A percentile compares a stretch with the other conserved stretches of the same genome.
These are phyloP conservation scores for Bjerkandera adusta DNA, from an alignment of 1,284 basidiomycete genomes.

Conservation along the genomic window DNA sequence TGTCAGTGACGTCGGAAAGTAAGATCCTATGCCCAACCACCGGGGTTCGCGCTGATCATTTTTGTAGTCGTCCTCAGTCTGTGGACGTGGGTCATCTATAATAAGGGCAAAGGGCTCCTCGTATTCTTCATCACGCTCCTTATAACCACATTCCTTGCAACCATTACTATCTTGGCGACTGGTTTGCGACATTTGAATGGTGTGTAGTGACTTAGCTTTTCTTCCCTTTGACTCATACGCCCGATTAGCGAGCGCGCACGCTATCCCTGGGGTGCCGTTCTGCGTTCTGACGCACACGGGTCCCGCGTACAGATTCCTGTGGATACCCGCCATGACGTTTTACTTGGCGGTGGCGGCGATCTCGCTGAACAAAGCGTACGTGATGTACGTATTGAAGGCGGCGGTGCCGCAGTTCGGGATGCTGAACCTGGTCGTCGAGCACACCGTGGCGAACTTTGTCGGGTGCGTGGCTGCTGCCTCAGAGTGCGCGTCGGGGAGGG, in stretches of 20 bases:
- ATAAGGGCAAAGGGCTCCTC: conserved; percentile 22
- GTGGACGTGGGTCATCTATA: conserved; percentile 28
- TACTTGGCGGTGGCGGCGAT: conserved; percentile 22
- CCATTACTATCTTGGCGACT: conserved; percentile 18
- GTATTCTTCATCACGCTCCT: conserved; percentile 17
- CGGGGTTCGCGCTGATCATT: neutral
- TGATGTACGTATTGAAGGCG: conserved; percentile 6
- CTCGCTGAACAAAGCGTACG: conserved; percentile 23
- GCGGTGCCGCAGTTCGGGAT: conserved; percentile 15
- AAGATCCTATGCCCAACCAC: neutral
- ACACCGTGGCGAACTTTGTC: conserved; percentile 27
- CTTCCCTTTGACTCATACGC: neutral
- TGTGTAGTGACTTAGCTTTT: neutral
- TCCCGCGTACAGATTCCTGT: conserved; percentile 20
- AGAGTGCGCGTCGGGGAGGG: neutral
- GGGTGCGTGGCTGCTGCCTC: conserved; percentile 18
- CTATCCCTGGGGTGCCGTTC: conserved; percentile 17
- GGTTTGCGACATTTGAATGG: conserved; percentile 20
- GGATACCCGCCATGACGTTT: conserved; percentile 25
- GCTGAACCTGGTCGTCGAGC: conserved; percentile 25
- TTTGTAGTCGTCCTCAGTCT: conserved; percentile 22
- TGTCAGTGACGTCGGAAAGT: conserved; percentile 26
- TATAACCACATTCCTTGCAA: conserved; percentile 15
- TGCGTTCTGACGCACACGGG: conserved; percentile 19
- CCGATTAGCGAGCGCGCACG: conserved; percentile 15